Evolutionary conservation across 2,329 filamentous ascomycete genomes (phyloP).

Genomic region (Erysiphe pulchra): DNA sequence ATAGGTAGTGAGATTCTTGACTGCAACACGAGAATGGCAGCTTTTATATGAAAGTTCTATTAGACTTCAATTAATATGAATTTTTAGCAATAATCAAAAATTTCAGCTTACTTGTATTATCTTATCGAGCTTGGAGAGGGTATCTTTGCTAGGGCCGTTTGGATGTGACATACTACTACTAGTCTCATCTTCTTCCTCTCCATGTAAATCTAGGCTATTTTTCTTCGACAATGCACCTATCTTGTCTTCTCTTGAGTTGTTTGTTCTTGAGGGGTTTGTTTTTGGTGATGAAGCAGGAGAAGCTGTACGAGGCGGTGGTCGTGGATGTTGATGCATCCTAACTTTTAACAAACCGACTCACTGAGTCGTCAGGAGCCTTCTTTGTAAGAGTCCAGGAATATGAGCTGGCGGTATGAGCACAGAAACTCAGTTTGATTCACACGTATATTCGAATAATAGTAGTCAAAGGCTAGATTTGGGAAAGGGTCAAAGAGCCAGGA

Average conservation of each 20-base stretch:
- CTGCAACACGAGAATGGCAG: conserved; percentile 59
- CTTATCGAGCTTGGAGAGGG: conserved; percentile 62
- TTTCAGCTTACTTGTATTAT: conserved; percentile 51
- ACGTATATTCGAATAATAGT: background rate
- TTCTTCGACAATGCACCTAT: conserved; percentile 14
- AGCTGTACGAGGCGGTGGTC: conserved; percentile 43
- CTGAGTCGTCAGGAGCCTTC: background rate
- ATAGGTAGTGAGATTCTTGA: conserved; percentile 42
- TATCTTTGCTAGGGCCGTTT: conserved; percentile 33
- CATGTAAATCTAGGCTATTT: conserved; percentile 19
- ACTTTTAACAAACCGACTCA: background rate
- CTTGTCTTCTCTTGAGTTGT: conserved; percentile 46
- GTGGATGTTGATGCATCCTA: conserved; percentile 75
- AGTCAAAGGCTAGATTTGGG: background rate
- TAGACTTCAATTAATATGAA: conserved; percentile 1
- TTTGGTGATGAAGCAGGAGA: conserved; percentile 48
- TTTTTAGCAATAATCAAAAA: background rate
- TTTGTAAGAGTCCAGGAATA: background rate
- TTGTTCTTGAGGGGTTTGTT: conserved; percentile 45
- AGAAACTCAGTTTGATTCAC: background rate
- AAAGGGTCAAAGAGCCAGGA: background rate
- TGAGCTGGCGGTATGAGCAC: background rate
- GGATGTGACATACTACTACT: conserved; percentile 17
- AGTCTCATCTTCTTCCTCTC: conserved; percentile 22
- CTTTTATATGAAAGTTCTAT: conserved; percentile 80